These are phyloP conservation scores for Zygnema cylindricum DNA, from an alignment of 139 green algal genomes.

Conservation along the genomic window DNA sequence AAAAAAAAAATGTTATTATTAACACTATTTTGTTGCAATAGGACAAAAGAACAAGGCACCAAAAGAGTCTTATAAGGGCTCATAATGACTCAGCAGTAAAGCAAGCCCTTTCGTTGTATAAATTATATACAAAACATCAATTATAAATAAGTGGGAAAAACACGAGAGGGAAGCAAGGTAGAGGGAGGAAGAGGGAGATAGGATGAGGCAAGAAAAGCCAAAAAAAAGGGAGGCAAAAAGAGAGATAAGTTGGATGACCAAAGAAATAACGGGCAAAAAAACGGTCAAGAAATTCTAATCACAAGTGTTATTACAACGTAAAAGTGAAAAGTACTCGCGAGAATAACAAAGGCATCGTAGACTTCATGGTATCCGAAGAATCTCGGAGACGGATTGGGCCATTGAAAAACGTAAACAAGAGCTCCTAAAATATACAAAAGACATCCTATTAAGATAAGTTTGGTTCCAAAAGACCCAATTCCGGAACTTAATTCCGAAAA, in stretches of 20 bases:
- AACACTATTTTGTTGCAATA: too few species aligned
- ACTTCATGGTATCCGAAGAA: constrained; percentile 70
- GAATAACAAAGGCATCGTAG: constrained; percentile 62
- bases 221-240: too few species aligned
- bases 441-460: constrained; percentile 18
- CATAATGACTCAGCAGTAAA: too few species aligned
- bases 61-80: too few species aligned
- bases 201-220: too few species aligned
- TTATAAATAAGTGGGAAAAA: too few species aligned
- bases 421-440: constrained; percentile 61
- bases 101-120: too few species aligned
- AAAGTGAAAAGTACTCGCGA: not conserved
- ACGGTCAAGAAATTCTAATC: not conserved
- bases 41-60: too few species aligned
- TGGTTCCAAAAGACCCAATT: not conserved
- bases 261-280: not conserved
- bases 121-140: too few species aligned
- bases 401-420: constrained; percentile 47
- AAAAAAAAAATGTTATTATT: too few species aligned
- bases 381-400: constrained; percentile 58
- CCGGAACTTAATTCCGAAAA: not conserved
- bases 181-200: too few species aligned
- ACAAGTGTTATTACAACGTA: not conserved
- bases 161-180: too few species aligned
- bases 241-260: not conserved